Base-by-base conservation (phyloP, 192 early-diverging fungal genomes). In the Spinellus fusiger region DNA sequence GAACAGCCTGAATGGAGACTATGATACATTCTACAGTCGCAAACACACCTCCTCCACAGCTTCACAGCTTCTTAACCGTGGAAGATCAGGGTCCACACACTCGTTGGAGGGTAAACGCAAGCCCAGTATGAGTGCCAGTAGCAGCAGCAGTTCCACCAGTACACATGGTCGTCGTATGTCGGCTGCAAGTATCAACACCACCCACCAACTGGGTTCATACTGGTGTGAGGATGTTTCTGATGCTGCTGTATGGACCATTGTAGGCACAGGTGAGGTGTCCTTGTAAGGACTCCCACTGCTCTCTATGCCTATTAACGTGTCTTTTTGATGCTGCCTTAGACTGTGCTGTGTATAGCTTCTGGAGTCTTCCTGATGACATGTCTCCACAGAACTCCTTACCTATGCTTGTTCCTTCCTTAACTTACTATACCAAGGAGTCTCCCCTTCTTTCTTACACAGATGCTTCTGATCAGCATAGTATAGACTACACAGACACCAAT, bases 171-270 rank as follows among this genome's bases (percentile, higher is more conserved):
- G 49, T 12, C 26, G 49, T 22, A 29, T 29, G 31, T 65, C 63
- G 1, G 58, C 37, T 25, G 33, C 29, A 44, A 47, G 33, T 20
- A 10, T 44, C 15, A 73, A 35, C 10, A 69, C 77, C 7, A 79
- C 67, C 34, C 67, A 52, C 13, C 49, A 22, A 22, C 65, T 40
- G 53, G 73, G 74, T 15, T 60, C 86, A 9, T 73, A 83, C 46
- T 87, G 85, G 85, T 77, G 78, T 20, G 91, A 93, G 55, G 88
- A 91, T 71, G 88, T 92, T 3, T 86, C 84, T n/a, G 93, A 96
- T 76, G 78, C 79, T 18, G 89, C 92, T 1, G 88, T 96, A 16
- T 96, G 93, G 93, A 96, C 93, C 6, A 87, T 96, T 68, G 91
- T 96, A 7, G 89, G 93, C 29, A 91, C 90, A 0, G 89, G 80